A percentile compares a stretch with the other conserved stretches of the same genome.
phyloP scores from a whole-genome alignment of 1,284 basidiomycete species.

The Malassezia obtusa region DNA sequence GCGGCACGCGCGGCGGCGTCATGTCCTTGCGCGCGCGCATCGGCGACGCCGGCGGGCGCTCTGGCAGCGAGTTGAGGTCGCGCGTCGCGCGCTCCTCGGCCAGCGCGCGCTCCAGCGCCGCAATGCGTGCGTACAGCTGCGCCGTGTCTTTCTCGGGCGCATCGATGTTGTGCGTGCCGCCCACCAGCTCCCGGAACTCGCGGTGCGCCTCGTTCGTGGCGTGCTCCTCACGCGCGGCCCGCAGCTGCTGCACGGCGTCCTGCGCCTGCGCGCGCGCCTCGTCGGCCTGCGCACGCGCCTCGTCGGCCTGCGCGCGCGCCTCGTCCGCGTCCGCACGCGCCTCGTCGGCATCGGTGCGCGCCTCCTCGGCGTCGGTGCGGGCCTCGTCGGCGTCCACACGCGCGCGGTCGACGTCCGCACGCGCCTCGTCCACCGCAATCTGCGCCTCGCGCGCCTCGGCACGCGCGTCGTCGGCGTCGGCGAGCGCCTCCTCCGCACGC shows the following conservation, averaged over 20 bases:
- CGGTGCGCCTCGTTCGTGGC: constrained; percentile 16
- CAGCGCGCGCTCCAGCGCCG: constrained; percentile 12
- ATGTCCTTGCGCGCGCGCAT: constrained; percentile 11
- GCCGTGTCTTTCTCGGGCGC: constrained; percentile 4
- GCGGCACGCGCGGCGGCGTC: constrained; percentile 13
- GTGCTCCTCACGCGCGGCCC: constrained; percentile 14
- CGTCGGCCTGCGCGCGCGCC: not conserved
- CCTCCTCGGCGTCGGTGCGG: constrained; percentile 22
- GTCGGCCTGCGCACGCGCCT: not conserved
- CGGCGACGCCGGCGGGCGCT: constrained; percentile 11
- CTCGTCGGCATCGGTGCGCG: constrained; percentile 5
- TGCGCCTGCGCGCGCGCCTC: not conserved
- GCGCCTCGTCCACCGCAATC: constrained; percentile 12
- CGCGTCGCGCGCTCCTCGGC: constrained; percentile 16
- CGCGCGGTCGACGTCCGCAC: constrained; percentile 10
- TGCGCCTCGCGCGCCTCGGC: constrained; percentile 18
- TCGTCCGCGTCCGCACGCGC: not conserved
- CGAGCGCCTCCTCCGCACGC: constrained; percentile 6
- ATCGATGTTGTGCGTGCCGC: not conserved
- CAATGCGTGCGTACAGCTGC: constrained; percentile 16
- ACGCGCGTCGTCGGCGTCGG: not conserved
- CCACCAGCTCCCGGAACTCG: constrained; percentile 18
- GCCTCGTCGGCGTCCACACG: constrained; percentile 21
- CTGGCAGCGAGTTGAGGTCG: constrained; percentile 13
- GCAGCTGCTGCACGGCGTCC: not conserved